Evolutionary conservation across 345 rosid species (phyloP).

Genomic region (Conringia planisiliqua): DNA sequence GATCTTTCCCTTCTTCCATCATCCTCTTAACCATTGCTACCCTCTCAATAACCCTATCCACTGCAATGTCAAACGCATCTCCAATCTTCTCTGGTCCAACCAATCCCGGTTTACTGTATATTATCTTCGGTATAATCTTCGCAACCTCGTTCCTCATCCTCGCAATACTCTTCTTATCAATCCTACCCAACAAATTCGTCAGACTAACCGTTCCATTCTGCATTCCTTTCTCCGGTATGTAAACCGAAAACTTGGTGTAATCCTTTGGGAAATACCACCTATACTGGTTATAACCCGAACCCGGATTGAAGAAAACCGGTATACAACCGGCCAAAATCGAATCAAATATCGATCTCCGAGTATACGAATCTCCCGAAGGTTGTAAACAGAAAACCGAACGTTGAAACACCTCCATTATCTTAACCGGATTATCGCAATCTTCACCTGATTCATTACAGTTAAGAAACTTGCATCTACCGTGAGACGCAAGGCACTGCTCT

Average conservation of each 20-base stretch:
- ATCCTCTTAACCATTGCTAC: slow-evolving; percentile 29
- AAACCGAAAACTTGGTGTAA: slow-evolving; percentile 44
- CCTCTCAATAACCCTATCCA: slow-evolving; percentile 37
- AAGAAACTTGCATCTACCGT: slow-evolving; percentile 36
- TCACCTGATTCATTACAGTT: slow-evolving; percentile 25
- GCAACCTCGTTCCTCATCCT: slow-evolving; percentile 51
- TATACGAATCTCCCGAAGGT: slow-evolving; percentile 58
- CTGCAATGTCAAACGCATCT: slow-evolving; percentile 58
- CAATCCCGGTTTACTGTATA: slow-evolving; percentile 39
- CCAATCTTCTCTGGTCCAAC: slow-evolving; percentile 26
- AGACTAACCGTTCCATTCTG: slow-evolving; percentile 28
- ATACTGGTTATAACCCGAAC: slow-evolving; percentile 52
- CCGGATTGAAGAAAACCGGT: slow-evolving; percentile 63
- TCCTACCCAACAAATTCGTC: slow-evolving; percentile 11
- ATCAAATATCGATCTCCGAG: slow-evolving; percentile 56
- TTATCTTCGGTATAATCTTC: slow-evolving; percentile 51
- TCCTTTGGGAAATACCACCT: slow-evolving; percentile 58
- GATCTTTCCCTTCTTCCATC: slow-evolving; percentile 21
- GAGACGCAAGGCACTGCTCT: slow-evolving; percentile 40
- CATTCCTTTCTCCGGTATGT: slow-evolving; percentile 32
- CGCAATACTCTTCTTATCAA: slow-evolving; percentile 5
- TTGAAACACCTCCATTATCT: slow-evolving; percentile 40
- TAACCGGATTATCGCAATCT: slow-evolving; percentile 40
- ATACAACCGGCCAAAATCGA: slow-evolving; percentile 59
- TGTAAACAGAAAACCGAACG: slow-evolving; percentile 52